Evolutionary conservation across 179 eudicot genomes (phyloP), one percentile per base, ranked within the genome.

Genomic region (Spinacia oleracea): DNA sequence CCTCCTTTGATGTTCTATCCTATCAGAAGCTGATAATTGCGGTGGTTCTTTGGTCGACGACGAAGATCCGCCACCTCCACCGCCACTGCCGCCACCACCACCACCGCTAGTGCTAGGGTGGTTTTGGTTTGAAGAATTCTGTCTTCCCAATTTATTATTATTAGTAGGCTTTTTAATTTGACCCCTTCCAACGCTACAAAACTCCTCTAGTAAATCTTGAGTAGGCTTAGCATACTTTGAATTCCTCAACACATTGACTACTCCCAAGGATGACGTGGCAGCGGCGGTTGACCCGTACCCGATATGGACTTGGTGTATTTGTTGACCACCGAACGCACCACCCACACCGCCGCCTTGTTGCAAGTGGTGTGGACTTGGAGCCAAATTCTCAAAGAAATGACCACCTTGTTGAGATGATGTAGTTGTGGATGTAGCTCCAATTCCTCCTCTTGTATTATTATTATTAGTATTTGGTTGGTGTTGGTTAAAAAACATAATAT

Each of bases 121-220:
- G 83, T 85, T 89, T 69, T 64, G 81, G 78, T 63, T 81, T 83
- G 16, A 77, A 76, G 63, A 87, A 85, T 79, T 71, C 70, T 72
- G 79, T 67, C 86, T 84, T 81, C 84, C 70, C 12, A 83, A 59
- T 73, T 83, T 83, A 38, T 38, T 38, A n/a, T n/a, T n/a, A n/a
- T n/a, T n/a, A n/a, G n/a, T n/a, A 32, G 84, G 82, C 82, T 86
- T 91, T 81, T 84, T 92, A 45, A 87, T 72, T 14, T 90, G 94
- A 78, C 92, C 96, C 74, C 94, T 87, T 42, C 98, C 99, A 25
- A 94, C 99, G 75, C 96, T 89, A 73, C 99, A 96, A 76, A 96
- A 93, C 53, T 96, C 99, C 58, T 96, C 97, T 73, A 96, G 80
- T 73, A 96, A 66, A 78, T 96, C 99, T 75, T 89, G 97, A 12